Conservation (phyloP, 495 filamentous ascomycete genomes). For the Penicillium odoratum region DNA sequence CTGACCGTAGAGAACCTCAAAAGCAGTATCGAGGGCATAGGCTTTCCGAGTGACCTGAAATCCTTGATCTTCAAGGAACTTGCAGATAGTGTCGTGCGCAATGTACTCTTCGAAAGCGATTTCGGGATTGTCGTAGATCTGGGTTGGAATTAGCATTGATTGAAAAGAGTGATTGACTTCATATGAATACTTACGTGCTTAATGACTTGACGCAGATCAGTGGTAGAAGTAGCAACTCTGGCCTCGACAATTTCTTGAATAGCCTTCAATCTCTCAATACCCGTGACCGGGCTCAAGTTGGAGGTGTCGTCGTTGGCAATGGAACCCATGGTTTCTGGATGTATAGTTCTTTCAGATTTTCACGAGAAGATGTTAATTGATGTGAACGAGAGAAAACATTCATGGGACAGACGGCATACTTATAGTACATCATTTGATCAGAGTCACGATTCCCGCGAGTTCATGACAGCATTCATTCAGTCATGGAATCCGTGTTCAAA, state of each 20-base stretch:
- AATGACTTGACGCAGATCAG: neutral
- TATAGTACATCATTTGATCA: neutral
- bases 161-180: neutral
- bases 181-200: neutral
- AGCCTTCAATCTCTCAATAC: neutral
- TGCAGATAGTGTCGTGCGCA: constrained; percentile 53
- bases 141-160: neutral
- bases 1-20: constrained; percentile 50
- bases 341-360: neutral
- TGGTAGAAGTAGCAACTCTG: neutral
- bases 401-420: neutral
- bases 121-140: constrained; percentile 54
- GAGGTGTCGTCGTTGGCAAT: neutral
- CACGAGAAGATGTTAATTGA: neutral
- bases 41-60: constrained; percentile 40
- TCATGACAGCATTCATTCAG: neutral
- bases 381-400: neutral
- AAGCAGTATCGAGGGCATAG: constrained; percentile 56
- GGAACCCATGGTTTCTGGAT: neutral
- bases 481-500: neutral
- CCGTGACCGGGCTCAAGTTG: neutral
- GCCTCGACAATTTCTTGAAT: neutral
- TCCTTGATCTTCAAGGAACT: constrained; percentile 36
- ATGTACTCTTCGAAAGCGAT: constrained; percentile 54
- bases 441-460: too few species aligned